Evolutionary conservation across 164 flowering plant genomes (phyloP), one percentile per base, ranked within the genome.

Genomic region (Nymphaea colorata): DNA sequence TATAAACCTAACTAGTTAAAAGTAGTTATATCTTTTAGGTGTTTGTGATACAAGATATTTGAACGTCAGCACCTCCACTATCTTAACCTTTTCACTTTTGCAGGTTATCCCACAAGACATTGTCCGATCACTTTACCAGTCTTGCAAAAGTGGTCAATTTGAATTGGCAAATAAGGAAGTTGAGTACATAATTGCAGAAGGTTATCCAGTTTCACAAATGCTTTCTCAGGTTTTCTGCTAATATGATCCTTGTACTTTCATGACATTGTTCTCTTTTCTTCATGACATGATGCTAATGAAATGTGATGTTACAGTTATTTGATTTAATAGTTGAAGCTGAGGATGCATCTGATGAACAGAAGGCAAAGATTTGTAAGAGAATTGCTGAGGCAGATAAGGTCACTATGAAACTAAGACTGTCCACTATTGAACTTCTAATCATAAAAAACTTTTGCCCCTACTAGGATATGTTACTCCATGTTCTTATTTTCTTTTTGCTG

Each of bases 181-280:
- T 64, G 81, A 77, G 64, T 83, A 86, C 72, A 71, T 84, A 41
- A 84, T 89, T 76, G 92, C 96, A 64, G 98, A 95, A 72, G 99
- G 99, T 69, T 90, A 95, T 77, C 97, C 98, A 68, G 96, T 80
- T 69, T 86, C 96, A 70, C 98, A 90, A 80, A 83, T 89, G 89
- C 82, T 92, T 73, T 79, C 87, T 69, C 98, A 94, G 98, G 99
- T 94, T 17, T 62, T 57, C 36, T 44, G n/a, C 36, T 55, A 69
- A 11, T 53, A 59, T 41, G 42, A 4, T 55, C 18, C 41, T 68
- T 42, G 2, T 51, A 51, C 36, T 25, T 25, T 25, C 36, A 25
- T 51, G 12, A 51, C 14, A 51, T 51, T 8, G 8, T 51, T 51
- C 57, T 15, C 10, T 8, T 51, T 51, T 51, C 2, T 8, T 51